Evolutionary conservation across 352 stramenopile genomes (phyloP), one percentile per base, ranked within the genome.

Genomic region (Discostella stelligera): DNA sequence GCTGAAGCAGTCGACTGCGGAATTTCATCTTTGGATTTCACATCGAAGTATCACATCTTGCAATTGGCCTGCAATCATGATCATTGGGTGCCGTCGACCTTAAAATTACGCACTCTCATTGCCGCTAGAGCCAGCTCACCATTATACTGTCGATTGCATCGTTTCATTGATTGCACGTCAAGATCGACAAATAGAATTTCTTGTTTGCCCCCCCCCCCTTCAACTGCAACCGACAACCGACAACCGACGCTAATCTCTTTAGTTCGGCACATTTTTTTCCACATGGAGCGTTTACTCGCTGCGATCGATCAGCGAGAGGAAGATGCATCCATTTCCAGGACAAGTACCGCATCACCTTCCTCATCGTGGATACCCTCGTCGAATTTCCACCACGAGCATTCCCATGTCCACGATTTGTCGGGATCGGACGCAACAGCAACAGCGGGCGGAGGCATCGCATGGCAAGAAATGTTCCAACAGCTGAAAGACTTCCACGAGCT

Each of bases 391-490:
- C 13, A 44, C 37, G 37, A 44, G 7, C 11, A 44, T 14, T 14
- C 13, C 7, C 7, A 44, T 8, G 13, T 44, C 7, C 7, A 44
- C 37, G 13, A 44, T 44, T 44, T 44, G 7, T 13, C 37, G 37
- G 37, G 37, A 2, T 44, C 37, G 7, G 7, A 10, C 37, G 13
- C 37, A 30, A 16, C 27, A 1, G 20, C 56, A 32, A n/a, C 3
- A 23, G 16, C 30, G 0, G n/a, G 32, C 37, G 11, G 50, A 14
- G 8, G 25, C 50, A 32, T 3, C 50, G 13, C 61, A 11, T 80
- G 73, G 73, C 65, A 75, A 48, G 41, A 30, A 41, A 75, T 66
- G 56, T 80, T 80, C 39, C 73, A 55, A 21, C 65, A 80, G 20
- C 52, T 80, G 16, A 60, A 71, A 48, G 65, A 80, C 18, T 67